These are phyloP conservation scores for Boletus reticuloceps DNA, from an alignment of 768 basidiomycete genomes.

Conservation along the genomic window DNA sequence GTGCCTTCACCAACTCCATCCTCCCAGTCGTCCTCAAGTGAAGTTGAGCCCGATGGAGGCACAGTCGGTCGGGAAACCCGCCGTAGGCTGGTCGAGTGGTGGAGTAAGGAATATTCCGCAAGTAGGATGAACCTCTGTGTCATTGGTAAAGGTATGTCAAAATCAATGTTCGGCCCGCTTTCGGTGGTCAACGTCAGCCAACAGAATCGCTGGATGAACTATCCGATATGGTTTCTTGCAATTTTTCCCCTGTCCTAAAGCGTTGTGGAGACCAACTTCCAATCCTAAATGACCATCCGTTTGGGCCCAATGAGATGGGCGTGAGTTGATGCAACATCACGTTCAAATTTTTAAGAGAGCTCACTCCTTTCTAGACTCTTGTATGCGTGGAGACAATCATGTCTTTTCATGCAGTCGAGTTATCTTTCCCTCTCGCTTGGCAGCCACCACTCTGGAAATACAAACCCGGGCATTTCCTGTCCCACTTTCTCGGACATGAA, in stretches of 20 bases:
- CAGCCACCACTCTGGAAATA: constrained; percentile 71
- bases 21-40: constrained; percentile 48
- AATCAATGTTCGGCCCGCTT: background rate
- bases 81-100: constrained; percentile 81
- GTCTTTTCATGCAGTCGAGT: constrained; percentile 79
- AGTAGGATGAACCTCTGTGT: constrained; percentile 79
- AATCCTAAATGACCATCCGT: constrained; percentile 69
- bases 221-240: constrained; percentile 52
- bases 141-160: constrained; percentile 65
- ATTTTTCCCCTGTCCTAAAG: constrained; percentile 74
- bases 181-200: background rate
- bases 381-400: constrained; percentile 88
- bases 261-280: constrained; percentile 59
- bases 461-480: constrained; percentile 74
- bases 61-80: constrained; percentile 76
- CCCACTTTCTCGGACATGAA: constrained; percentile 88
- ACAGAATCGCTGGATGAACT: constrained; percentile 77
- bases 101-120: constrained; percentile 77
- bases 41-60: constrained; percentile 72
- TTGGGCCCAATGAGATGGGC: constrained; percentile 67
- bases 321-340: constrained; percentile 42
- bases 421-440: constrained; percentile 76
- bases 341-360: constrained; percentile 7
- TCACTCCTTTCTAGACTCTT: constrained; percentile 51
- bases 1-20: constrained; percentile 61